Base-by-base conservation (phyloP, 305 asterid species). In the Plantago rigida region DNA sequence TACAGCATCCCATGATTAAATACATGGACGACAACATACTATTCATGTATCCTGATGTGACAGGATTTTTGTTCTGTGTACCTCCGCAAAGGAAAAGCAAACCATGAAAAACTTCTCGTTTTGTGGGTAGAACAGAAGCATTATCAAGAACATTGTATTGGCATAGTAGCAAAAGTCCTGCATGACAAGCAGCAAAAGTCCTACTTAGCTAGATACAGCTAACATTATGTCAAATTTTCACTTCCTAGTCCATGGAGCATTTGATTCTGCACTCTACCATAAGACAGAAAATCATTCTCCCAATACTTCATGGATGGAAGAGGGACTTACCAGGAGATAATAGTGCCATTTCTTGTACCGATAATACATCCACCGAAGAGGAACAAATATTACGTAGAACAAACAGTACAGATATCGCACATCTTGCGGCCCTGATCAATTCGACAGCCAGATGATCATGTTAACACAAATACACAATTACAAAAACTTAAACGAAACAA, bases 91-190 rank as follows among this genome's bases (percentile, higher is more conserved):
- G 15, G 97, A 85, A 82, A 89, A 89, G 87, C 96, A 89, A 71
- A 86, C 88, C 99, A 92, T 85, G 87, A 92, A 92, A 53, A 89
- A 79, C 71, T 85, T 92, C 81, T 89, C 97, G 31, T 87, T 81
- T 77, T 57, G 83, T 3, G 97, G 97, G 66, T 71, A 92, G 72
- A 78, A 79, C 67, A 86, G 79, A 74, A 93, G 83, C 85, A 84
- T 82, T 79, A 89, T 64, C 79, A 93, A 45, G 77, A 82, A 84
- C 62, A 93, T 84, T 7, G 96, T 89, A 66, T 93, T 93, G 67
- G 99, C 99, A 74, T 86, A 93, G 68, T 93, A 93, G 75, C 99
- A 93, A 64, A 93, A 93, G 31, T 93, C 99, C 99, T 88, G 87
- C 75, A 74, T 8, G 39, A 67, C 13, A 67, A 64, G 70, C 26